Conservation (phyloP, 2,329 filamentous ascomycete species). For the Macrophomina phaseolina region DNA sequence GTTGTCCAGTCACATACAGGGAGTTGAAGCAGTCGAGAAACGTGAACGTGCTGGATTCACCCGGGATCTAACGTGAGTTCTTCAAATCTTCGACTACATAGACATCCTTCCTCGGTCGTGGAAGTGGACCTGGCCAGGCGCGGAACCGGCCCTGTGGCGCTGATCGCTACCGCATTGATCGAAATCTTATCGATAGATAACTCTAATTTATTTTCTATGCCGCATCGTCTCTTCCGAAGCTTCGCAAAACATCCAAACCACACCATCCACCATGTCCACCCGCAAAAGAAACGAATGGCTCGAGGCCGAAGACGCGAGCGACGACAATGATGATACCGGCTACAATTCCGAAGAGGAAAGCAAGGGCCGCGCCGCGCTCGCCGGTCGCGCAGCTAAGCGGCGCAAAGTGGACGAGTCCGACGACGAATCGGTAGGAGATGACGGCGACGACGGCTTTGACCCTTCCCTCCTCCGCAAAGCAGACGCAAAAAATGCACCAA, state of each 20-base stretch:
- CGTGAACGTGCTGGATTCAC: too few species aligned
- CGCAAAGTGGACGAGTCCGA: conserved; percentile 61
- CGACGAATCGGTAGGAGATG: conserved; percentile 31
- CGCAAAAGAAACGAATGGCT: conserved; percentile 77
- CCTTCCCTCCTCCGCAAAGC: conserved; percentile 7
- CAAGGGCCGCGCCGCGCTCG: conserved; percentile 61
- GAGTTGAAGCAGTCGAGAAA: too few species aligned
- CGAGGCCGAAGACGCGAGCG: conserved; percentile 51
- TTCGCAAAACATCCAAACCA: neutral
- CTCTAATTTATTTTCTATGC: conserved; percentile 11
- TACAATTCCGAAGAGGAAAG: conserved; percentile 73
- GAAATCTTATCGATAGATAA: conserved; percentile 17
- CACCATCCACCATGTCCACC: conserved; percentile 60
- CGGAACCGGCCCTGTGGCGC: neutral
- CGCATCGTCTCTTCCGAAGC: conserved; percentile 10
- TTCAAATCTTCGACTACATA: too few species aligned
- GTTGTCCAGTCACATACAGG: too few species aligned
- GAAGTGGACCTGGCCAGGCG: too few species aligned
- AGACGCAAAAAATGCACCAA: conserved; percentile 9
- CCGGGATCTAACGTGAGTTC: too few species aligned
- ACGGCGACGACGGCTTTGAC: conserved; percentile 28
- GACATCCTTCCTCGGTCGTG: too few species aligned
- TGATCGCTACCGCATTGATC: neutral
- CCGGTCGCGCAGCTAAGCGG: conserved; percentile 62
- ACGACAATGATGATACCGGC: conserved; percentile 52